phyloP scores from a whole-genome alignment of 345 rosid species.

The Ricinus communis region DNA sequence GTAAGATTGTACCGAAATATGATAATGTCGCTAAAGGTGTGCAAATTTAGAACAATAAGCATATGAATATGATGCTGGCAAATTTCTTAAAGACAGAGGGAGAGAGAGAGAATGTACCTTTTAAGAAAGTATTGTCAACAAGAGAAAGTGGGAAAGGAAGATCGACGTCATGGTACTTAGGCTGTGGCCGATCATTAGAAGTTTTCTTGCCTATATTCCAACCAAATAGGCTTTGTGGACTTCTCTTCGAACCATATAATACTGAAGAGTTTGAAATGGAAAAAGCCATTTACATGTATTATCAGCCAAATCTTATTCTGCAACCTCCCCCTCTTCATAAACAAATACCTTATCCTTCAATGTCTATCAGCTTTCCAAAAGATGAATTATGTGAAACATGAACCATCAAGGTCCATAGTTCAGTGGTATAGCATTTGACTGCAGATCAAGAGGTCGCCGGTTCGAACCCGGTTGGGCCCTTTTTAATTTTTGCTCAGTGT shows the following conservation, averaged over 20 bases:
- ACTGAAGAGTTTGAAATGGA: constrained; percentile 41
- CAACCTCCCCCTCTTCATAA: too few species aligned
- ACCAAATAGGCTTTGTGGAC: constrained; percentile 46
- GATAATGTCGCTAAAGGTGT: too few species aligned
- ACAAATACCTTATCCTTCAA: too few species aligned
- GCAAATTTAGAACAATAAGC: too few species aligned
- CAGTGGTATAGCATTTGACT: constrained; percentile 37
- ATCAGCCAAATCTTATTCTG: background rate
- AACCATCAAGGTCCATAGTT: constrained; percentile 37
- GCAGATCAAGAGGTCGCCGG: constrained; percentile 36
- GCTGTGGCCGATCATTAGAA: constrained; percentile 36
- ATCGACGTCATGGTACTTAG: constrained; percentile 46
- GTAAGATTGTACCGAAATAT: too few species aligned
- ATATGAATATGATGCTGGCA: too few species aligned
- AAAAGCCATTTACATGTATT: constrained; percentile 44
- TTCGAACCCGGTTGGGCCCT: constrained; percentile 37
- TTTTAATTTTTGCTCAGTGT: too few species aligned
- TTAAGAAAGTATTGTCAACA: constrained; percentile 62
- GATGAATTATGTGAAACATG: too few species aligned
- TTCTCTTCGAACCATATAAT: constrained; percentile 26
- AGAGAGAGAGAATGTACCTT: constrained; percentile 35
- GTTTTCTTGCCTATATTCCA: constrained; percentile 57
- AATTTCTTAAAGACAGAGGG: background rate
- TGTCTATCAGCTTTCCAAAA: too few species aligned
- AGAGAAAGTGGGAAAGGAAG: constrained; percentile 70